Evolutionary conservation across 2,329 filamentous ascomycete species (phyloP).

Genomic region (Sarocladium brachiariae): DNA sequence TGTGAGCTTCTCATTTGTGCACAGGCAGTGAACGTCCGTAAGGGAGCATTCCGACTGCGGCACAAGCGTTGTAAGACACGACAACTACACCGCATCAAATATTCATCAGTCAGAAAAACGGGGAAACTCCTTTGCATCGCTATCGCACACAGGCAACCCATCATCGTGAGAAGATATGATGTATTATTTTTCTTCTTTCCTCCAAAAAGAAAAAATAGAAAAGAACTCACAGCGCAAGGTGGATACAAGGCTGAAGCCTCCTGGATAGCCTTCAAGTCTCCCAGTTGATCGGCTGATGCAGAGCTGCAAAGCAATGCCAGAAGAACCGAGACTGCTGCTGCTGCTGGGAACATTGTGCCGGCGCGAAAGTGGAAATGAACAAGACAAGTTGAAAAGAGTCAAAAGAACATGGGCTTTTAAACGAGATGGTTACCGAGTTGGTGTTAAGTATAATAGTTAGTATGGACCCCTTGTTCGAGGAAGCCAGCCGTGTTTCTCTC

Average conservation of each 20-base stretch:
- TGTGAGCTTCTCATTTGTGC: conserved; percentile 17
- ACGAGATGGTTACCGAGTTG: conserved; percentile 4
- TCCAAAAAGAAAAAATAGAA: not conserved
- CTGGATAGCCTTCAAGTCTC: not conserved
- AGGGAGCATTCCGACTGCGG: conserved; percentile 10
- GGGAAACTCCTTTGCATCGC: no score
- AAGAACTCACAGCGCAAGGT: conserved; percentile 15
- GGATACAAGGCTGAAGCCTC: conserved; percentile 12
- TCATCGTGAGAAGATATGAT: no score
- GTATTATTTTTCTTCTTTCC: no score
- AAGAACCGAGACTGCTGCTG: conserved; percentile 7
- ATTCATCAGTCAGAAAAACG: no score
- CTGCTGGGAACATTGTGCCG: no score
- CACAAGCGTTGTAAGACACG: conserved; percentile 14
- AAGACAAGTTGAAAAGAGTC: not conserved
- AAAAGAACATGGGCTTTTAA: not conserved
- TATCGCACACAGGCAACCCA: no score
- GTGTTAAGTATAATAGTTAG: conserved; percentile 9
- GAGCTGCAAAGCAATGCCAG: not conserved
- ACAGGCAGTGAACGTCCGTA: conserved; percentile 17
- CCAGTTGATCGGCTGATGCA: no score
- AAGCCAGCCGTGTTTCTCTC: no score
- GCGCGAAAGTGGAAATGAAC: no score
- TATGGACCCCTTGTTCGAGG: no score
- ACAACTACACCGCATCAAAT: conserved; percentile 9